phyloP scores from a whole-genome alignment of 495 filamentous ascomycete genomes.

The Mycothermus thermophilus region DNA sequence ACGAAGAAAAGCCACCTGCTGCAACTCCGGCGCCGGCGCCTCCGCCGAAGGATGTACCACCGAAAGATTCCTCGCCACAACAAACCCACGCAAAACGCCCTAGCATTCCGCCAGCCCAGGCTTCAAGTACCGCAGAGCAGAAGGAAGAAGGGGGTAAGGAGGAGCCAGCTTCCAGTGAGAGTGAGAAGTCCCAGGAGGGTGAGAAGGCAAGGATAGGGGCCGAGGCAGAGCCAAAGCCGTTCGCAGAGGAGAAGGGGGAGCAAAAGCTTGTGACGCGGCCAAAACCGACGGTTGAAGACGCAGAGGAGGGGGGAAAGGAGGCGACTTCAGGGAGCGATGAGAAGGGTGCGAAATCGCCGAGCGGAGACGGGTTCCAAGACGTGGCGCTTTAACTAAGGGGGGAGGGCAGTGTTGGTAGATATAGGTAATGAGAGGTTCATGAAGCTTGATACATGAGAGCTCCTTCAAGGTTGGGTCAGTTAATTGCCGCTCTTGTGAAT shows the following conservation, averaged over 20 bases:
- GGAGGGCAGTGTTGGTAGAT: not conserved
- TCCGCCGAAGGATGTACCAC: not conserved
- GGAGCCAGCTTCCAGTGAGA: conserved; percentile 17
- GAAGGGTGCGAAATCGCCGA: conserved; percentile 27
- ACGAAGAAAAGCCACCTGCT: conserved; percentile 16
- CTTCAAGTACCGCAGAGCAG: not conserved
- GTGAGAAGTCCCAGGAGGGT: conserved; percentile 25
- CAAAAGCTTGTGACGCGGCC: conserved; percentile 33
- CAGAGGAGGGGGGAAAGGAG: conserved; percentile 22
- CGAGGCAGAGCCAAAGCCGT: no score
- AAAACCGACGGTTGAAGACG: conserved; percentile 21
- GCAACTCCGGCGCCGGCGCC: conserved; percentile 2
- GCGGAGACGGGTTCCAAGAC: conserved; percentile 40
- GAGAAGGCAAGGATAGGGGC: no score
- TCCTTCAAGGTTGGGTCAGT: no score
- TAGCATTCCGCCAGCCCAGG: not conserved
- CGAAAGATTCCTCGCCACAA: conserved; percentile 1
- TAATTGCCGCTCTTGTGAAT: no score
- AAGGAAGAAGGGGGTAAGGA: conserved; percentile 13
- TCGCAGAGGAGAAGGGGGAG: conserved; percentile 39
- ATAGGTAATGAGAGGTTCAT: no score
- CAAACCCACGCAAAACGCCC: not conserved
- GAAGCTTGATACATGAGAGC: no score
- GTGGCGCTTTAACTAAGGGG: conserved; percentile 30
- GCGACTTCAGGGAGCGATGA: conserved; percentile 7